phyloP scores from a whole-genome alignment of 1,284 basidiomycete species.

The Volvariella surrecta region DNA sequence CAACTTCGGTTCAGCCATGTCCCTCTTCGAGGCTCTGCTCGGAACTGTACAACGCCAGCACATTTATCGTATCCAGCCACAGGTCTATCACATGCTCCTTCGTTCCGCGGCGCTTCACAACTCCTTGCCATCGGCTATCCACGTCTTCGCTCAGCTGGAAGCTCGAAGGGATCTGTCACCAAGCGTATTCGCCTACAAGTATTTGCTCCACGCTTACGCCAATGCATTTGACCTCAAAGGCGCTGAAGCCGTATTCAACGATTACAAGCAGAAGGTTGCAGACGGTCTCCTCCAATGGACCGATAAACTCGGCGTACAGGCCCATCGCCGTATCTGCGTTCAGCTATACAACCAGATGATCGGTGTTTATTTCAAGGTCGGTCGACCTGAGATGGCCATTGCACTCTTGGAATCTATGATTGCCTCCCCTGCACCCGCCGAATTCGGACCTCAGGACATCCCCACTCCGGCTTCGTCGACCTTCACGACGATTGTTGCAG shows the following conservation, averaged over 20 bases:
- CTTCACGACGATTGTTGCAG: slow-evolving; percentile 57
- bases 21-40: slow-evolving; percentile 59
- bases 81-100: slow-evolving; percentile 53
- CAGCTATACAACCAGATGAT: slow-evolving; percentile 73
- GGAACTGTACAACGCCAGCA: slow-evolving; percentile 21
- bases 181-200: slow-evolving; percentile 38
- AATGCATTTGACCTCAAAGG: slow-evolving; percentile 45
- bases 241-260: slow-evolving; percentile 62
- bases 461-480: slow-evolving; percentile 57
- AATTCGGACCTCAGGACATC: slow-evolving; percentile 30
- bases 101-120: slow-evolving; percentile 52
- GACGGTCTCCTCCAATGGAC: slow-evolving; percentile 25
- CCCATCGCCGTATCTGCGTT: slow-evolving; percentile 26
- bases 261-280: slow-evolving; percentile 39
- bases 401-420: slow-evolving; percentile 72
- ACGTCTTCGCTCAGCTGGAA: slow-evolving; percentile 65
- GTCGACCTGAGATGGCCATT: slow-evolving; percentile 57
- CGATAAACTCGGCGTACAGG: slow-evolving; percentile 2
- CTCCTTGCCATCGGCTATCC: slow-evolving; percentile 56
- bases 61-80: slow-evolving; percentile 24
- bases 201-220: slow-evolving; percentile 57
- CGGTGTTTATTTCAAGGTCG: slow-evolving; percentile 61
- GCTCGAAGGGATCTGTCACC: slow-evolving; percentile 30
- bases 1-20: slow-evolving; percentile 65
- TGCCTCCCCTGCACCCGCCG: slow-evolving; percentile 30